Base-by-base conservation (phyloP, 352 stramenopile genomes). In the Ochromonadaceae sp. region DNA sequence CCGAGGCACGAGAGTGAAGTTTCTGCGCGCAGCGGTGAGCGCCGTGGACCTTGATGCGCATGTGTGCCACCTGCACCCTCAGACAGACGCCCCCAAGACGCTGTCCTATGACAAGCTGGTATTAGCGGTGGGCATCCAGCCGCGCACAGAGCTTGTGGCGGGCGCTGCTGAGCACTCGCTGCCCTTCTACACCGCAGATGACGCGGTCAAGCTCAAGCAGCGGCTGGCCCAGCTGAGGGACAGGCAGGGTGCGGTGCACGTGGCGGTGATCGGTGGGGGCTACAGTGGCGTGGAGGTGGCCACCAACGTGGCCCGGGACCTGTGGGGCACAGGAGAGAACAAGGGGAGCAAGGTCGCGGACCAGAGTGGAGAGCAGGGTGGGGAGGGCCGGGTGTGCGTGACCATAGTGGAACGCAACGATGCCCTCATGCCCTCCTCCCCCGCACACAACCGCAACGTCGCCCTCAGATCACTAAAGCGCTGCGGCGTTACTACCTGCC, bases 211-310 rank as follows among this genome's bases (percentile, higher is more conserved):
- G 30, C 25, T 63, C 32, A 59, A 34, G 5, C 9, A 28, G n/a
- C 38, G 40, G 28, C 30, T 63, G 30, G 20, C 14, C 14, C 14
- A 9, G 20, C 26, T 63, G 10, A 9, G n/a, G 12, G 31, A 15
- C 12, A 63, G 56, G 25, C 7, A 49, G 35, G 34, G 50, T 7
- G 28, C 15, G 28, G 49, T 59, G 12, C 25, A 26, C 39, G 49
- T 59, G 30, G 30, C 7, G 12, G 42, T 63, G 26, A 15, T 63
- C 7, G 56, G 56, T 65, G 56, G 39, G 12, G 56, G 56, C 12
- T 63, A 63, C 39, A 65, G 40, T n/a, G 56, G 56, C 28, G 42
- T 63, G 25, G 56, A 63, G 30, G 5, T 63, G 12, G 56, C 56
- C 12, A 65, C 40, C 30, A 63, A 65, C 30, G 28, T 63, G 14